These are phyloP conservation scores for Phytophthora hybrid DNA, from an alignment of 352 stramenopile genomes.

Conservation along the genomic window DNA sequence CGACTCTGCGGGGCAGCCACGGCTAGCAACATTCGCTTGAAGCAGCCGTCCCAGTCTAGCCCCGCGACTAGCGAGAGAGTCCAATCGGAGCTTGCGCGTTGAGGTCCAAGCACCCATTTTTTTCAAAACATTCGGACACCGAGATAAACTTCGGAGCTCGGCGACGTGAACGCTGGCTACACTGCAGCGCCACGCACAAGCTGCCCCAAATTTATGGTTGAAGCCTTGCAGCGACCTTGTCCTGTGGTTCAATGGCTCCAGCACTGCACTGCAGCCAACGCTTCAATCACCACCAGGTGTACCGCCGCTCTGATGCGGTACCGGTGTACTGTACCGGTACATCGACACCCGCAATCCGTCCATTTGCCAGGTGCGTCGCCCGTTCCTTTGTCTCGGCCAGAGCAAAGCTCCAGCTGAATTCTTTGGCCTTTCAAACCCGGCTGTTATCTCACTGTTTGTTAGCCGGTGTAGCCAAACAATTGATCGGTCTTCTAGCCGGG, in stretches of 20 bases:
- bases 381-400: conserved; percentile 2
- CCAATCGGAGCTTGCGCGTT: conserved; percentile 17
- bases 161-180: not conserved
- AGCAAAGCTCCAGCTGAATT: conserved; percentile 34
- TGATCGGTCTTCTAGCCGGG: conserved; percentile 14
- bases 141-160: conserved; percentile 24
- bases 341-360: not conserved
- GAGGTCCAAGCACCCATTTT: conserved; percentile 20
- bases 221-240: not conserved
- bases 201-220: conserved; percentile 10
- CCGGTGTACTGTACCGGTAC: too few relatives aligned
- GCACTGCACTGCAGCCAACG: not conserved
- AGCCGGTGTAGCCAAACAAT: conserved; percentile 10
- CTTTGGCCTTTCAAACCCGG: conserved; percentile 16
- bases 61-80: conserved; percentile 33
- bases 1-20: conserved; percentile 15
- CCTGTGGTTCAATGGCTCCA: conserved; percentile 1
- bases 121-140: conserved; percentile 29
- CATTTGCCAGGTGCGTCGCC: not conserved
- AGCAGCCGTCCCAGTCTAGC: conserved; percentile 13
- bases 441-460: conserved; percentile 1
- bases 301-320: too few relatives aligned
- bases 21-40: conserved; percentile 9
- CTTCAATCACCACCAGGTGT: conserved; percentile 11
- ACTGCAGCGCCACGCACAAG: conserved; percentile 1